Conservation (phyloP, 495 filamentous ascomycete genomes). For the Pseudotulostoma volvatum region DNA sequence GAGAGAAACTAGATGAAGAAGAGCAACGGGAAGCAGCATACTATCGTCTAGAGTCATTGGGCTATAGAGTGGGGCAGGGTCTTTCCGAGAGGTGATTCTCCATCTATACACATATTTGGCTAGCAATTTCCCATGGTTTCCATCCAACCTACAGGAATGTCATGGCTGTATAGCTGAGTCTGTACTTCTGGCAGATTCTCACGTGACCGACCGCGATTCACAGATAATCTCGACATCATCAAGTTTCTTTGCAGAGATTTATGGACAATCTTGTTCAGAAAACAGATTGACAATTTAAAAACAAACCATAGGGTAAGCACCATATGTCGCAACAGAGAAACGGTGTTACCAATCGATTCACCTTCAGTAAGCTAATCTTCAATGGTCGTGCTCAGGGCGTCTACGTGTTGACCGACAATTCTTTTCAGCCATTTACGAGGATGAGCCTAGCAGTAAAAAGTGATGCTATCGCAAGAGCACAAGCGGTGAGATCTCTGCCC, state of each 20-base stretch:
- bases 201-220: slow-evolving; percentile 69
- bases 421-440: slow-evolving; percentile 70
- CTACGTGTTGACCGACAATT: slow-evolving; percentile 88
- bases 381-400: slow-evolving; percentile 56
- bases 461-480: slow-evolving; percentile 53
- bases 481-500: slow-evolving; percentile 45
- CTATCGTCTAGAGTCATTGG: slow-evolving; percentile 65
- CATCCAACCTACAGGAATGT: too few species aligned
- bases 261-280: slow-evolving; percentile 85
- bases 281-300: slow-evolving; percentile 96
- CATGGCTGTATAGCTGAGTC: neutral
- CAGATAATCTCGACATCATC: slow-evolving; percentile 76
- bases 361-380: too few species aligned
- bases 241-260: slow-evolving; percentile 98
- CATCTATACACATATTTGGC: neutral
- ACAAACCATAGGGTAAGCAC: slow-evolving; percentile 74
- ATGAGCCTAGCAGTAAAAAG: slow-evolving; percentile 69
- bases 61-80: slow-evolving; percentile 86
- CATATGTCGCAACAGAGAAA: too few species aligned
- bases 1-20: slow-evolving; percentile 47
- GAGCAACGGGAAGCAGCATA: slow-evolving; percentile 69
- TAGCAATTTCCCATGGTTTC: neutral
- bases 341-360: too few species aligned
- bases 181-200: slow-evolving; percentile 48
- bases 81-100: slow-evolving; percentile 68